phyloP scores from a whole-genome alignment of 169 alveolate species.

The Blepharisma undulans region DNA sequence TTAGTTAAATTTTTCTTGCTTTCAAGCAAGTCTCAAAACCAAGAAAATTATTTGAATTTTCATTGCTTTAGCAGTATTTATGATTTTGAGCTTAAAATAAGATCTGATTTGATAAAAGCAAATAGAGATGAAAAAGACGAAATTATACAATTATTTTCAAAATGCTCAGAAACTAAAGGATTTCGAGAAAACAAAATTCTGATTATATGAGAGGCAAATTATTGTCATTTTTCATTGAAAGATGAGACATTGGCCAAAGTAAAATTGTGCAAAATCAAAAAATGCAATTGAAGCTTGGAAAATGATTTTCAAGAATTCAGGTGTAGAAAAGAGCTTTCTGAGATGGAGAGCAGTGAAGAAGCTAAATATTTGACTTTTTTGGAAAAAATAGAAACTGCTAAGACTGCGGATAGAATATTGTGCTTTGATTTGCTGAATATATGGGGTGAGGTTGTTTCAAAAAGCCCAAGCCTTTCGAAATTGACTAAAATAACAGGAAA shows the following conservation, averaged over 20 bases:
- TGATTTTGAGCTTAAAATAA: not conserved
- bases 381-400: not conserved
- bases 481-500: not conserved
- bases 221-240: not conserved
- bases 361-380: not conserved
- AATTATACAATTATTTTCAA: not conserved
- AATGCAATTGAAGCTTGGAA: not conserved
- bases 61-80: not conserved
- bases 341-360: not conserved
- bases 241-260: not conserved
- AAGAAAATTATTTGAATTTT: not conserved
- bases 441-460: not conserved
- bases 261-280: not conserved
- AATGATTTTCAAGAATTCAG: not conserved
- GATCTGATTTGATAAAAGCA: not conserved
- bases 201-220: slow-evolving; percentile 5
- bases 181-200: not conserved
- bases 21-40: not conserved
- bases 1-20: not conserved
- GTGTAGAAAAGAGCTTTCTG: not conserved
- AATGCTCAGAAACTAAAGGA: not conserved
- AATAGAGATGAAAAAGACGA: not conserved
- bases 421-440: not conserved
- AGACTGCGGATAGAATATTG: not conserved
- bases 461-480: not conserved